A percentile compares a stretch with the other conserved stretches of the same genome.
Evolutionary conservation across 2,329 filamentous ascomycete species (phyloP).

Genomic region (Neoscytalidium dimidiatum): DNA sequence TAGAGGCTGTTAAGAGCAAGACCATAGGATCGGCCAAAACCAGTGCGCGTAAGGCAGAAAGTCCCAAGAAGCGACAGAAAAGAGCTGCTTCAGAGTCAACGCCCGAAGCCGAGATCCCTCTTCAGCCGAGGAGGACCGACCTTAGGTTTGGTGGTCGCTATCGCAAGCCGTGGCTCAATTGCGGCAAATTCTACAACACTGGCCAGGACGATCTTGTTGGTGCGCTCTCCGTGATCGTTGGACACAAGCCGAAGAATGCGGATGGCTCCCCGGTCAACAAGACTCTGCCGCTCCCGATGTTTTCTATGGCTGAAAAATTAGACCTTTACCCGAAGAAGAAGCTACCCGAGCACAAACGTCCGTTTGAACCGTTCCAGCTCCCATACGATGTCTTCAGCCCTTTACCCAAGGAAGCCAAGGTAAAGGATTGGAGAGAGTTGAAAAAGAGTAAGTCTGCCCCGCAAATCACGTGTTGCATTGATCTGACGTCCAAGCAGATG

Average conservation of each 20-base stretch:
- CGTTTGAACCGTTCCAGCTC: conserved; percentile 55
- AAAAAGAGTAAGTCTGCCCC: conserved; percentile 53
- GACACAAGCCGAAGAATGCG: conserved; percentile 38
- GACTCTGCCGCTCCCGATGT: conserved; percentile 75
- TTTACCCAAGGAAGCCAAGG: conserved; percentile 82
- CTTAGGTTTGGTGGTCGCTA: background rate
- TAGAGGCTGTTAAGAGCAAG: conserved; percentile 41
- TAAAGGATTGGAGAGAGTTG: conserved; percentile 88
- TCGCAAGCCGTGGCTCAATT: conserved; percentile 13
- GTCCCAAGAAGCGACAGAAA: background rate
- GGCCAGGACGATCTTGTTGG: conserved; percentile 19
- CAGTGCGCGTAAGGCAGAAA: conserved; percentile 49
- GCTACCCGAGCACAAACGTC: conserved; percentile 6
- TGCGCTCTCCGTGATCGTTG: conserved; percentile 10
- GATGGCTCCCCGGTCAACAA: conserved; percentile 47
- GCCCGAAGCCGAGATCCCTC: conserved; percentile 21
- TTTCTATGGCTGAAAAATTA: conserved; percentile 70
- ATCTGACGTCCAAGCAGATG: background rate
- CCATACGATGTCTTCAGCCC: conserved; percentile 91
- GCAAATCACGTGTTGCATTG: background rate
- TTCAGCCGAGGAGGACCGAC: conserved; percentile 31
- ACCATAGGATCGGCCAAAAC: conserved; percentile 23
- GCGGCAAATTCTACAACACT: conserved; percentile 30
- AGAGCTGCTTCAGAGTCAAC: conserved; percentile 9
- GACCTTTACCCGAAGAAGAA: conserved; percentile 52